Conservation (phyloP, 1,139 yeast genomes). For the Taphrina populina region DNA sequence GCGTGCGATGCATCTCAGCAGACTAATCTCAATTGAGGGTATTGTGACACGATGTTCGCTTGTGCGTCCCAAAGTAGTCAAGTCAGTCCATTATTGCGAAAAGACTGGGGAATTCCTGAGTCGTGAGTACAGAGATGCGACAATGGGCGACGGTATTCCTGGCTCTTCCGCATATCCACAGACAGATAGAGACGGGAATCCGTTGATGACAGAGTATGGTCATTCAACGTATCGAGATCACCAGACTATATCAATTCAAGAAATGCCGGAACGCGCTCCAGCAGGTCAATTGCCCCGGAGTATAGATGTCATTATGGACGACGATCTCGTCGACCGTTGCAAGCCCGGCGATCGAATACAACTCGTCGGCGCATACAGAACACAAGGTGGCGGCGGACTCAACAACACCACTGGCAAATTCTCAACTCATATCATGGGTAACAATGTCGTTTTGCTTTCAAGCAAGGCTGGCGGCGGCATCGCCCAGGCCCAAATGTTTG, state of each 20-base stretch:
- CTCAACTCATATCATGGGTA: constrained; percentile 76
- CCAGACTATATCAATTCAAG: constrained; percentile 90
- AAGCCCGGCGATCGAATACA: constrained; percentile 98
- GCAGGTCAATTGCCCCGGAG: constrained; percentile 97
- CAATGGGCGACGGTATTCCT: constrained; percentile 51
- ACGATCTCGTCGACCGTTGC: constrained; percentile 84
- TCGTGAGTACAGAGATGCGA: constrained; percentile 88
- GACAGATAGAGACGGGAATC: constrained; percentile 87
- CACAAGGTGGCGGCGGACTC: constrained; percentile 75
- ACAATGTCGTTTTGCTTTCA: constrained; percentile 83
- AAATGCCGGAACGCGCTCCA: constrained; percentile 98
- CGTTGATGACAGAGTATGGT: constrained; percentile 86
- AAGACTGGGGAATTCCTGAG: constrained; percentile 80
- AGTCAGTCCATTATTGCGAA: constrained; percentile 93
- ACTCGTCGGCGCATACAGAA: constrained; percentile 89
- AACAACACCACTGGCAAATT: constrained; percentile 58
- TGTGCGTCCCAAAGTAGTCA: constrained; percentile 85
- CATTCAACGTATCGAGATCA: constrained; percentile 90
- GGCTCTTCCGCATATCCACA: constrained; percentile 84
- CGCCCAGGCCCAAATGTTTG: constrained; percentile 71
- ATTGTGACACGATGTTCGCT: constrained; percentile 91
- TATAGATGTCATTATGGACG: constrained; percentile 85
- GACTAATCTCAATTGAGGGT: constrained; percentile 87
- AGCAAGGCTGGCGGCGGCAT: constrained; percentile 80
- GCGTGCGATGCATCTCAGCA: constrained; percentile 71